These are phyloP conservation scores for Carex kokanica DNA, from an alignment of 176 grass and related monocot species.

Conservation along the genomic window DNA sequence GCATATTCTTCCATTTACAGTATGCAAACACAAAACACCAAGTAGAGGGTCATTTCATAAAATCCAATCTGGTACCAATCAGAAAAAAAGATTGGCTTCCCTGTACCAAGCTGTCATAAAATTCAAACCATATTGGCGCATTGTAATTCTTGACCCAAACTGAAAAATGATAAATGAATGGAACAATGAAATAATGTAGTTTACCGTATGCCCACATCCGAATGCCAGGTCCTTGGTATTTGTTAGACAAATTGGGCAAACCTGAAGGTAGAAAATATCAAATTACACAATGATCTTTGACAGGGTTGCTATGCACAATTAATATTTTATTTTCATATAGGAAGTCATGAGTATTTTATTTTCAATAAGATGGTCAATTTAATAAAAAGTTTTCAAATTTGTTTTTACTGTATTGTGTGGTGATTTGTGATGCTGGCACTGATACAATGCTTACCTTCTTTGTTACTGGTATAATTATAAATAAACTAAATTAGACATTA, in stretches of 20 bases:
- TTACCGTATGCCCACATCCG: constrained; percentile 83
- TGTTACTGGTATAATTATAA: not conserved
- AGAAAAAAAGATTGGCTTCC: too few relatives aligned
- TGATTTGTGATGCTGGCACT: not conserved
- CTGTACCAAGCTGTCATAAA: too few relatives aligned
- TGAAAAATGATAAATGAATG: not conserved
- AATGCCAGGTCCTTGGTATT: constrained; percentile 79
- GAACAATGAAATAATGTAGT: not conserved
- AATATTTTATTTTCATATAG: not conserved
- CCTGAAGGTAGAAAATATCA: constrained; percentile 29
- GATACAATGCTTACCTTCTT: not conserved
- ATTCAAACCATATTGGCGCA: not conserved
- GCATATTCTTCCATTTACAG: too few relatives aligned
- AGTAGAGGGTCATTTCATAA: too few relatives aligned
- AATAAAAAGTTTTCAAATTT: not conserved
- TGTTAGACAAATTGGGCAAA: constrained; percentile 83
- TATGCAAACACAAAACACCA: too few relatives aligned
- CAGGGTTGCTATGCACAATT: not conserved
- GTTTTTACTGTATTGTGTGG: not conserved
- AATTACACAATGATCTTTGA: not conserved
- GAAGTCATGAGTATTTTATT: not conserved
- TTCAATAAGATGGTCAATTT: not conserved
- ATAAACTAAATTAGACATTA: not conserved
- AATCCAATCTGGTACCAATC: too few relatives aligned
- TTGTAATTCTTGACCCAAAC: not conserved